Percentiles rank a stretch among this genome's conserved stretches.
Conservation (phyloP, 495 filamentous ascomycete genomes). For the Lasiosphaeria hispida region DNA sequence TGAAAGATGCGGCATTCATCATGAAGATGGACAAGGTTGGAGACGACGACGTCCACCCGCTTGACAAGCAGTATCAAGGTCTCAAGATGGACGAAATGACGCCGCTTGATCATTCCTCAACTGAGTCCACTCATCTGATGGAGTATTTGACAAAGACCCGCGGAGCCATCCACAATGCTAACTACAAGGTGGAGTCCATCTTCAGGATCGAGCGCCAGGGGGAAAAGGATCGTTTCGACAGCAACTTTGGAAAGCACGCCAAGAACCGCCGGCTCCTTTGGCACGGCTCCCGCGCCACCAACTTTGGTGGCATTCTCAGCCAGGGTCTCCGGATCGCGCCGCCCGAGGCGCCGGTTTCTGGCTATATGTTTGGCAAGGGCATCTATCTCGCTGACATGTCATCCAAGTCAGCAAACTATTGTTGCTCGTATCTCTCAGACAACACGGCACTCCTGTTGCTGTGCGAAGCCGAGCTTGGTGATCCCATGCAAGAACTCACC, state of each 20-base stretch:
- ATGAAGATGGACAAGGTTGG: slow-evolving; percentile 60
- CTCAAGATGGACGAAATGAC: slow-evolving; percentile 75
- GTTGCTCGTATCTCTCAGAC: slow-evolving; percentile 46
- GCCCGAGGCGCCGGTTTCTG: slow-evolving; percentile 73
- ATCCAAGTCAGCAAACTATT: slow-evolving; percentile 73
- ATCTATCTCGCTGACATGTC: slow-evolving; percentile 86
- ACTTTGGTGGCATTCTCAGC: slow-evolving; percentile 79
- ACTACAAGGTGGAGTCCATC: slow-evolving; percentile 65
- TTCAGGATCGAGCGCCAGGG: slow-evolving; percentile 80
- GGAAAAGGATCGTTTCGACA: slow-evolving; percentile 66
- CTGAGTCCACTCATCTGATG: slow-evolving; percentile 62
- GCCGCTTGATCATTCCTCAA: slow-evolving; percentile 54
- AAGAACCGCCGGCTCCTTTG: slow-evolving; percentile 71
- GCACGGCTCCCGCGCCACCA: slow-evolving; percentile 78
- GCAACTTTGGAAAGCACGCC: slow-evolving; percentile 37
- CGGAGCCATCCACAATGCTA: slow-evolving; percentile 57
- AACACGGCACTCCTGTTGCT: slow-evolving; percentile 61
- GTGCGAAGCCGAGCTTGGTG: slow-evolving; percentile 76
- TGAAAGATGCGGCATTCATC: slow-evolving; percentile 75
- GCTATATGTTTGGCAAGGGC: slow-evolving; percentile 85
- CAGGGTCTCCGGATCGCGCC: slow-evolving; percentile 86
- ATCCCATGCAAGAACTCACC: slow-evolving; percentile 61
- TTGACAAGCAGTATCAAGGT: slow-evolving; percentile 69
- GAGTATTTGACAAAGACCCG: slow-evolving; percentile 66
- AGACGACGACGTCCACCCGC: slow-evolving; percentile 51